Conservation (phyloP, 2,329 filamentous ascomycete species). For the Orbilia quercus region DNA sequence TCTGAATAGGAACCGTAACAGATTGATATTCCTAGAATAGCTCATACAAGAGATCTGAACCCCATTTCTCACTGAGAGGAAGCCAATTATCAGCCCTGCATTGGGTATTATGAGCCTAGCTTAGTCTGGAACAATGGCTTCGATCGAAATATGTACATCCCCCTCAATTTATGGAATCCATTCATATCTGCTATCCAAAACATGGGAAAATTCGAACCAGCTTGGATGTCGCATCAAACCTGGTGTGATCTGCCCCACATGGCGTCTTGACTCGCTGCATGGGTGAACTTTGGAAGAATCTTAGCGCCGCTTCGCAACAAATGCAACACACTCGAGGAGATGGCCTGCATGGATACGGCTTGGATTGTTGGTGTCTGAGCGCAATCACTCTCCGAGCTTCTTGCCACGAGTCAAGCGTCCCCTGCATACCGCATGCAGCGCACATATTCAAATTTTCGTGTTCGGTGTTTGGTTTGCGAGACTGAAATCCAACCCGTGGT, state of each 20-base stretch:
- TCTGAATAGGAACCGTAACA: too few species aligned
- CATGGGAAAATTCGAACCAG: slow-evolving; percentile 48
- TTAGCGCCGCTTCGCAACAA: slow-evolving; percentile 21
- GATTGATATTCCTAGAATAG: not conserved
- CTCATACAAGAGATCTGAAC: not conserved
- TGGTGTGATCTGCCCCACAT: slow-evolving; percentile 31
- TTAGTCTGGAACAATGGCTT: slow-evolving; percentile 37
- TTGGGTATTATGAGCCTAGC: slow-evolving; percentile 33
- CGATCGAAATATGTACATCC: not conserved
- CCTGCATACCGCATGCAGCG: slow-evolving; percentile 6
- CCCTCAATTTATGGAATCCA: slow-evolving; percentile 21
- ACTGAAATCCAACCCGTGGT: too few species aligned
- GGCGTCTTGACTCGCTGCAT: slow-evolving; percentile 17
- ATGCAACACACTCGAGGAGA: slow-evolving; percentile 27
- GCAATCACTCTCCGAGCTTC: slow-evolving; percentile 19
- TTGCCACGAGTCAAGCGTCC: slow-evolving; percentile 33
- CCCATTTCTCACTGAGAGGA: not conserved
- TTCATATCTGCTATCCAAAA: slow-evolving; percentile 36
- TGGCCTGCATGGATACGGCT: not conserved
- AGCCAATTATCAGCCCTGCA: slow-evolving; percentile 49
- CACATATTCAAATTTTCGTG: too few species aligned
- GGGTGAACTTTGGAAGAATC: slow-evolving; percentile 9
- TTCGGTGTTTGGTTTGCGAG: too few species aligned
- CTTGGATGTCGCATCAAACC: slow-evolving; percentile 20
- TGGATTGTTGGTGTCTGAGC: slow-evolving; percentile 30